A percentile compares a stretch with the other conserved stretches of the same genome.
Evolutionary conservation across 2,329 filamentous ascomycete species (phyloP).

Genomic region (Xylariomycetidae sp.): DNA sequence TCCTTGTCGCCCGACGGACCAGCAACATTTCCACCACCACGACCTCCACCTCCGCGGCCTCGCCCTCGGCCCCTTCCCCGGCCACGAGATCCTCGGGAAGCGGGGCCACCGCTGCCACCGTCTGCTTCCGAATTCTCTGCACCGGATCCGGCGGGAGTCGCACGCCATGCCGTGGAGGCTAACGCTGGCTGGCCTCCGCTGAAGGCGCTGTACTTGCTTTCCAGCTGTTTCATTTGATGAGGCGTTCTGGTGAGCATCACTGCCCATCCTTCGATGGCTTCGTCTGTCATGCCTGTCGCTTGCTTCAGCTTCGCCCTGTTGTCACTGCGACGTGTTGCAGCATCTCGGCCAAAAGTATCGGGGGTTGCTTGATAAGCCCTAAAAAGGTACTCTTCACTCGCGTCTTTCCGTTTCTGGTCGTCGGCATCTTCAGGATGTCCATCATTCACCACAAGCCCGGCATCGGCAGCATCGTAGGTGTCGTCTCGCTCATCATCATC

Average conservation of each 20-base stretch:
- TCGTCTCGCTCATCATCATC: slow-evolving; percentile 97
- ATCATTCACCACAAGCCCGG: slow-evolving; percentile 79
- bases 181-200: slow-evolving; percentile 61
- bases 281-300: slow-evolving; percentile 85
- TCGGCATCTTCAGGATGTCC: slow-evolving; percentile 51
- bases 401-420: slow-evolving; percentile 36
- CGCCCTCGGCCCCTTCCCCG: slow-evolving; percentile 41
- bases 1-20: slow-evolving; percentile 61
- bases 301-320: slow-evolving; percentile 59
- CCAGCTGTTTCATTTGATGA: slow-evolving; percentile 60
- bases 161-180: slow-evolving; percentile 59
- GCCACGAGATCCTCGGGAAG: slow-evolving; percentile 40
- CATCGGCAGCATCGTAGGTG: slow-evolving; percentile 88
- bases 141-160: slow-evolving; percentile 46
- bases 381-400: slow-evolving; percentile 68
- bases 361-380: slow-evolving; percentile 60
- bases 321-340: slow-evolving; percentile 59
- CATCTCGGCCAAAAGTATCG: slow-evolving; percentile 64
- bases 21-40: slow-evolving; percentile 54
- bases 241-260: slow-evolving; percentile 76
- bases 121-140: slow-evolving; percentile 50
- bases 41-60: slow-evolving; percentile 41
- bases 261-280: slow-evolving; percentile 90
- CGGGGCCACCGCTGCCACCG: too few relatives aligned
- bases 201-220: slow-evolving; percentile 63